Conservation (phyloP, 2,329 filamentous ascomycete species). For the Metarhizium album region DNA sequence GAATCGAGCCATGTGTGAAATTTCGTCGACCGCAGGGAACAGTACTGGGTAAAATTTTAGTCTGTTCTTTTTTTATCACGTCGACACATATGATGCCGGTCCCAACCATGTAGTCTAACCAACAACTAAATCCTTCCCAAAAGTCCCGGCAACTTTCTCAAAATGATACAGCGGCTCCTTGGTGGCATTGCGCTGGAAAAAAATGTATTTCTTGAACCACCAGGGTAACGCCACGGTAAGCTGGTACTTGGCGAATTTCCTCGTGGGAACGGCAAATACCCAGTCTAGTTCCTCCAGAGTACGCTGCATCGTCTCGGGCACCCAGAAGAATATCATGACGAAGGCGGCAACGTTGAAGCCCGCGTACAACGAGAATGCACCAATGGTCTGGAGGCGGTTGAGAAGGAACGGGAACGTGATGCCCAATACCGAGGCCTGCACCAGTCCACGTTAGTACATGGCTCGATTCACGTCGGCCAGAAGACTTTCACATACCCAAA, state of each 20-base stretch:
- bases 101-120: not conserved
- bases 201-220: constrained; percentile 21
- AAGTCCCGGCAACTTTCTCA: constrained; percentile 14
- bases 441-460: not conserved
- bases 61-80: too few relatives aligned
- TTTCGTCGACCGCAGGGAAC: too few relatives aligned
- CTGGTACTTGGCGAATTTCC: constrained; percentile 30
- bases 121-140: not conserved
- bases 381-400: constrained; percentile 19
- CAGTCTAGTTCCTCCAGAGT: constrained; percentile 40
- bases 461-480: not conserved
- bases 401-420: constrained; percentile 42
- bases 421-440: constrained; percentile 33
- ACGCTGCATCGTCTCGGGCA: constrained; percentile 43
- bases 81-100: not conserved
- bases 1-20: too few relatives aligned
- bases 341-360: constrained; percentile 44
- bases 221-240: constrained; percentile 21
- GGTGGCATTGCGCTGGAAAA: constrained; percentile 20
- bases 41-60: too few relatives aligned
- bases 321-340: constrained; percentile 39
- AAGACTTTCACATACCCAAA: constrained; percentile 24
- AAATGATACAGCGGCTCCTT: constrained; percentile 28
- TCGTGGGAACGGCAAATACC: constrained; percentile 35
- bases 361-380: constrained; percentile 40